phyloP scores from a whole-genome alignment of 768 basidiomycete species.

The Termitomyces sp. region DNA sequence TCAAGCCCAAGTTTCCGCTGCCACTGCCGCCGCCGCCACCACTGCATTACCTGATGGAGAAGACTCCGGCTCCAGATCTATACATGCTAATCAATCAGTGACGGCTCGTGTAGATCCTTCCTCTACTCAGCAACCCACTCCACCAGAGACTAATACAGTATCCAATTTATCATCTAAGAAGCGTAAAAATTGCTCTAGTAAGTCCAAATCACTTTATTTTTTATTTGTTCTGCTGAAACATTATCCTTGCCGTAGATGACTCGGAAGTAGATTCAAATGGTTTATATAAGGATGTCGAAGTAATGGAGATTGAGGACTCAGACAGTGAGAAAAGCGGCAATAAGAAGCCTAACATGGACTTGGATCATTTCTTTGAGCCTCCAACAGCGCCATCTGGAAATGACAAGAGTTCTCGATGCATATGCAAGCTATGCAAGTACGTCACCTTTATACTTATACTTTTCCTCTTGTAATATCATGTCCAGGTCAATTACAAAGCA shows the following conservation, averaged over 20 bases:
- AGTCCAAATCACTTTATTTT: background rate
- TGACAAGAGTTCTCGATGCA: too few species aligned
- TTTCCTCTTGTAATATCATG: too few species aligned
- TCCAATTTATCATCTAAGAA: background rate
- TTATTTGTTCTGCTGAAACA: background rate
- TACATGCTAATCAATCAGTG: too few species aligned
- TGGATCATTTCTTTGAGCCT: constrained; percentile 2
- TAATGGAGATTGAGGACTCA: background rate
- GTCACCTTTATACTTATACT: background rate
- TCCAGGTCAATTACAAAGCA: too few species aligned
- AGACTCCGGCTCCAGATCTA: too few species aligned
- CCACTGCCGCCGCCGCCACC: background rate
- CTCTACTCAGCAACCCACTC: background rate
- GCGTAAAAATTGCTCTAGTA: too few species aligned
- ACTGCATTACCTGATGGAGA: background rate
- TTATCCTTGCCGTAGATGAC: background rate
- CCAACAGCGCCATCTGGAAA: background rate
- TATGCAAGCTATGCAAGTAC: too few species aligned
- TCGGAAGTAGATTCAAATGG: background rate
- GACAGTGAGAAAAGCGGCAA: background rate
- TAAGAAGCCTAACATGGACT: background rate
- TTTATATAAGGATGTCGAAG: too few species aligned
- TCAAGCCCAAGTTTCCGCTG: too few species aligned
- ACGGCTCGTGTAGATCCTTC: too few species aligned
- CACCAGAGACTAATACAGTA: background rate